phyloP scores from a whole-genome alignment of 1,139 yeast species.

The Pichiaceae sp. region DNA sequence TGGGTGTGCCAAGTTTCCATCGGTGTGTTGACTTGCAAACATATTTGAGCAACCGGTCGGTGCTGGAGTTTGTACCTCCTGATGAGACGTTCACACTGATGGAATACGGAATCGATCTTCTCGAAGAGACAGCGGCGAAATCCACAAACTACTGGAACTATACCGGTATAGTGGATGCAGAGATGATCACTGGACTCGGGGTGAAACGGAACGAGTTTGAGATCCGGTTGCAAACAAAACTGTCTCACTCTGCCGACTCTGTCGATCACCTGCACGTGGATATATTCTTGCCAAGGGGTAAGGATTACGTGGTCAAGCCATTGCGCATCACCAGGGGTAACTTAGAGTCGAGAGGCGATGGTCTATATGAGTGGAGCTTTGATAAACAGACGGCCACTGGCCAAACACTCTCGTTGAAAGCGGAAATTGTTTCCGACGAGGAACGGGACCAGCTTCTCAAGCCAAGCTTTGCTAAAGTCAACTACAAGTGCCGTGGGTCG shows the following conservation, averaged over 20 bases:
- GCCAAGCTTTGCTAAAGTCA: conserved; percentile 47
- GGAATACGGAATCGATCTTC: conserved; percentile 52
- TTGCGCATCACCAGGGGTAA: conserved; percentile 68
- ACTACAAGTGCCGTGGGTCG: conserved; percentile 58
- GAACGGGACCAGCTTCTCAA: conserved; percentile 4
- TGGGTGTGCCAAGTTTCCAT: conserved; percentile 51
- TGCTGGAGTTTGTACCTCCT: conserved; percentile 73
- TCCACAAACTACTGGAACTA: conserved; percentile 20
- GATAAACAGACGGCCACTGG: conserved; percentile 56
- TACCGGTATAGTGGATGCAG: conserved; percentile 53
- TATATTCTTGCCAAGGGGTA: conserved; percentile 26
- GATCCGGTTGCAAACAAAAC: conserved; percentile 47
- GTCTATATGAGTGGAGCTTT: conserved; percentile 67
- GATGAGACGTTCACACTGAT: conserved; percentile 68
- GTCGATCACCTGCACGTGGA: conserved; percentile 52
- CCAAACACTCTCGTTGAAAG: conserved; percentile 61
- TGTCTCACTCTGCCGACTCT: conserved; percentile 40
- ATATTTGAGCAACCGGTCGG: conserved; percentile 34
- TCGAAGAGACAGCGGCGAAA: conserved; percentile 11
- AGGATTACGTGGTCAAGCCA: conserved; percentile 31
- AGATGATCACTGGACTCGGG: conserved; percentile 57
- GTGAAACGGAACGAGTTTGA: conserved; percentile 64
- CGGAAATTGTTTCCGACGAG: conserved; percentile 23
- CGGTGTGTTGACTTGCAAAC: conserved; percentile 42
- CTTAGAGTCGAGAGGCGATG: conserved; percentile 43